phyloP scores from a whole-genome alignment of 139 green algal genomes.

The Chlamydomonas sp. region DNA sequence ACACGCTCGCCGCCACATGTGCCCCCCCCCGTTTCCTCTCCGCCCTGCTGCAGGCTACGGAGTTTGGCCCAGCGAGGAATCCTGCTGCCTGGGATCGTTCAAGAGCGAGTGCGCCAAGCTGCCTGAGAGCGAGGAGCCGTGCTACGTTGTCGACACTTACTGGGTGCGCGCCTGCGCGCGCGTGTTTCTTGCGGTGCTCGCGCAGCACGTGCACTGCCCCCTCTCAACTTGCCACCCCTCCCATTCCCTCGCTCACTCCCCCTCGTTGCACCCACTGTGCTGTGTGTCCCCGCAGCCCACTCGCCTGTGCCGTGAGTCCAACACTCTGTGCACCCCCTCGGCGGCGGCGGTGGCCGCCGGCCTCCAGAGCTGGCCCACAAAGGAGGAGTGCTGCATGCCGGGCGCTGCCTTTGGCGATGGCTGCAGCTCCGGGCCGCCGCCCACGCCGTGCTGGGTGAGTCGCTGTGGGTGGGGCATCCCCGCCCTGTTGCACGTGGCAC shows the following conservation, averaged over 20 bases:
- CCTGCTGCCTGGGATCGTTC: conserved; percentile 40
- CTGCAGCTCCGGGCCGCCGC: conserved; percentile 18
- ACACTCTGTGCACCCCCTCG: conserved; percentile 24
- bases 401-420: conserved; percentile 29
- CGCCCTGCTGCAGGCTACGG: conserved; percentile 32
- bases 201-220: no score
- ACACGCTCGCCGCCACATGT: no score
- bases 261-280: no score
- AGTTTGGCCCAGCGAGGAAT: conserved; percentile 20
- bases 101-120: conserved; percentile 26
- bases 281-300: no score
- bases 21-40: no score
- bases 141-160: conserved; percentile 46
- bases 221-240: no score
- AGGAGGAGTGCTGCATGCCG: conserved; percentile 30
- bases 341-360: conserved; percentile 28
- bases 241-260: no score
- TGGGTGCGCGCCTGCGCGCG: no score
- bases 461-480: neutral
- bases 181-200: no score
- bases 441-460: conserved; percentile 28
- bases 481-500: neutral
- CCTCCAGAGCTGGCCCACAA: conserved; percentile 21
- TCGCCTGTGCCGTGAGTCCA: conserved; percentile 21
- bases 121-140: conserved; percentile 16